Conservation (phyloP, 331 rosid species). For the Saraca asoca region DNA sequence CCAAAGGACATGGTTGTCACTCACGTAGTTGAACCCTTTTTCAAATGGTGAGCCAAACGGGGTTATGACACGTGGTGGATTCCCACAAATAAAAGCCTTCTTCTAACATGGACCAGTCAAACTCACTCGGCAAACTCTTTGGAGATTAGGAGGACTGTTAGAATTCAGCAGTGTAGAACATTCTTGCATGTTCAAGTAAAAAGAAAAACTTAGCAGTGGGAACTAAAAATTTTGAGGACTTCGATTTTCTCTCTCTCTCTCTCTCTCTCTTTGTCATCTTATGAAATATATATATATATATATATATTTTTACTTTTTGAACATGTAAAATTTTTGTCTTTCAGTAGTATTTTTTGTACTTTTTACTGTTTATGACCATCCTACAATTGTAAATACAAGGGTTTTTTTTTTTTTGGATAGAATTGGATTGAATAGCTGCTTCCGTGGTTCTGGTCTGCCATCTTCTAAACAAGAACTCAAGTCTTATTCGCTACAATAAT, state of each 20-base stretch:
- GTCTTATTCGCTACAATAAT: slow-evolving; percentile 30
- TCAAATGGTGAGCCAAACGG: slow-evolving; percentile 44
- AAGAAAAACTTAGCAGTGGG: too few relatives aligned
- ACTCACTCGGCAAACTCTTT: slow-evolving; percentile 30
- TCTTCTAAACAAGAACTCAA: slow-evolving; percentile 34
- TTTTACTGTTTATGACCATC: too few relatives aligned
- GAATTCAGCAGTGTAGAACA: too few relatives aligned
- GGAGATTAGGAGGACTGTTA: slow-evolving; percentile 19
- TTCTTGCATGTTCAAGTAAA: too few relatives aligned
- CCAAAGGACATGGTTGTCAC: slow-evolving; percentile 51
- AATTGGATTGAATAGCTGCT: slow-evolving; percentile 26
- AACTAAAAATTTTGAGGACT: too few relatives aligned
- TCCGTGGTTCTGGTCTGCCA: slow-evolving; percentile 41
- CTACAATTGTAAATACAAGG: too few relatives aligned
- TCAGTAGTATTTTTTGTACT: too few relatives aligned
- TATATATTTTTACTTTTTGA: too few relatives aligned
- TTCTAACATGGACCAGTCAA: slow-evolving; percentile 45
- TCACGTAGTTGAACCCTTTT: slow-evolving; percentile 51
- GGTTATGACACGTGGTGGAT: slow-evolving; percentile 46
- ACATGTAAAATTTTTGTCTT: too few relatives aligned
- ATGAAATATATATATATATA: too few relatives aligned
- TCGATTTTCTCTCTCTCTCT: too few relatives aligned
- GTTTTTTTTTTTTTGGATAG: slow-evolving; percentile 19
- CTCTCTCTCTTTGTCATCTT: too few relatives aligned
- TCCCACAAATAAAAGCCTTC: slow-evolving; percentile 24